Conservation (phyloP, 164 flowering plant species). For the Amborella trichopoda region DNA sequence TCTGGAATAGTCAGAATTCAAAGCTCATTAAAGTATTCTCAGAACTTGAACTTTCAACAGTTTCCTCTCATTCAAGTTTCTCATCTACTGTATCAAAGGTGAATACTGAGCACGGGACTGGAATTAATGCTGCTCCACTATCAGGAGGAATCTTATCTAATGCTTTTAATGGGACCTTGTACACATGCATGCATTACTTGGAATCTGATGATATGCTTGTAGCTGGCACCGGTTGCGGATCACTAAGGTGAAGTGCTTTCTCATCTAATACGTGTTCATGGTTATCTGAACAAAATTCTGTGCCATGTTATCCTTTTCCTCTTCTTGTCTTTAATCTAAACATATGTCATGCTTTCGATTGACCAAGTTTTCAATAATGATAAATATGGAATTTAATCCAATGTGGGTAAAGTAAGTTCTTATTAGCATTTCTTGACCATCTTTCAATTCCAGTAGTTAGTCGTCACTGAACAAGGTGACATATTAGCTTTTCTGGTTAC, state of each 20-base stretch:
- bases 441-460: too few species aligned
- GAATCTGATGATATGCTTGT: conserved; percentile 47
- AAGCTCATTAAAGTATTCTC: conserved; percentile 55
- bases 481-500: too few species aligned
- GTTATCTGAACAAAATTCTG: too few species aligned
- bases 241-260: conserved; percentile 79
- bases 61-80: conserved; percentile 26
- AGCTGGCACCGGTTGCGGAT: conserved; percentile 88
- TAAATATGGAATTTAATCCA: too few species aligned
- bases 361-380: too few species aligned
- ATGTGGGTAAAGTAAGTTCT: too few species aligned
- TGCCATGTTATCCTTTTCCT: too few species aligned
- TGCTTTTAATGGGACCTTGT: conserved; percentile 77
- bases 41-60: conserved; percentile 57
- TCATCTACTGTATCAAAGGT: conserved; percentile 26
- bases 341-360: neutral
- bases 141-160: conserved; percentile 56
- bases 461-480: too few species aligned
- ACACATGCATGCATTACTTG: conserved; percentile 77
- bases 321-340: too few species aligned
- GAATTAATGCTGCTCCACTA: conserved; percentile 43
- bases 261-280: too few species aligned
- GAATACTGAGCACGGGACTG: conserved; percentile 39
- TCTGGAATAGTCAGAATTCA: conserved; percentile 86
- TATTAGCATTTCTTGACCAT: too few species aligned